These are phyloP conservation scores for Suillus subalutaceus DNA, from an alignment of 768 basidiomycete species.

Conservation along the genomic window DNA sequence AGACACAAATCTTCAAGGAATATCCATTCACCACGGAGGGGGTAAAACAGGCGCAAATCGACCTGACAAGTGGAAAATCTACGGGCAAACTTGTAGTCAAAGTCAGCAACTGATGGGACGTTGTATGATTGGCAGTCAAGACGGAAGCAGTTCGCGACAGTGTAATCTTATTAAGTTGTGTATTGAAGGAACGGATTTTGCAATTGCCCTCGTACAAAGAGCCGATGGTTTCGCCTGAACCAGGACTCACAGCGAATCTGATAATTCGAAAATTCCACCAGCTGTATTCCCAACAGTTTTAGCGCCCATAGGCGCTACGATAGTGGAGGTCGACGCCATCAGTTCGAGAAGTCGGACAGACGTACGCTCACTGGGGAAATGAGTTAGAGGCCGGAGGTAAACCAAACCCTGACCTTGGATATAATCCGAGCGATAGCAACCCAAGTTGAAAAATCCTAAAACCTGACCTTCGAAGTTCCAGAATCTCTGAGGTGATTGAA, in stretches of 20 bases:
- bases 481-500: too few species aligned
- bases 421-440: too few species aligned
- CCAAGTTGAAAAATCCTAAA: too few species aligned
- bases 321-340: too few species aligned
- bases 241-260: not conserved
- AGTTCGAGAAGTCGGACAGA: too few species aligned
- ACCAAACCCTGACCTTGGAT: too few species aligned
- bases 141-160: not conserved
- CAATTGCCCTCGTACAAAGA: not conserved
- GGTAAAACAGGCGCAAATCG: conserved; percentile 72
- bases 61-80: conserved; percentile 77
- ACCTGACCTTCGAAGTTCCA: too few species aligned
- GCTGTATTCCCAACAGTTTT: not conserved
- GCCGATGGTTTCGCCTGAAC: not conserved
- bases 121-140: not conserved
- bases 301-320: not conserved
- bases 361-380: too few species aligned
- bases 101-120: conserved; percentile 37
- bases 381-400: too few species aligned
- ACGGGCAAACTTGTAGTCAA: conserved; percentile 87
- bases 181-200: not conserved
- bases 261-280: not conserved
- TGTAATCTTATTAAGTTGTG: not conserved
- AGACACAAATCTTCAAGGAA: conserved; percentile 69
- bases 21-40: conserved; percentile 88